These are phyloP conservation scores for Monilinia polystroma DNA, from an alignment of 2,329 filamentous ascomycete genomes.

Conservation along the genomic window DNA sequence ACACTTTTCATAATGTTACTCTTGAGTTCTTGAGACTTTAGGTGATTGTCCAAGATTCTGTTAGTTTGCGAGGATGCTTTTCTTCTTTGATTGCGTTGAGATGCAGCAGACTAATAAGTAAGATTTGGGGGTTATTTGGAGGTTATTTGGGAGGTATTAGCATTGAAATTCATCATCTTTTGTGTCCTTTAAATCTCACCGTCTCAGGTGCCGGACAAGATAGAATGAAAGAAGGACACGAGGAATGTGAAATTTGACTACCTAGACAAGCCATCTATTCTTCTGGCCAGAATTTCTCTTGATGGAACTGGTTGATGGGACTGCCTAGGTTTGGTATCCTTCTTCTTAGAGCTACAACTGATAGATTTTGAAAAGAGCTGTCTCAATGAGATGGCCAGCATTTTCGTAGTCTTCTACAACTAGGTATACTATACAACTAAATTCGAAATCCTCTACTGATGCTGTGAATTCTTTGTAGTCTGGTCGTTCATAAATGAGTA, in stretches of 20 bases:
- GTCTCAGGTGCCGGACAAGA: neutral
- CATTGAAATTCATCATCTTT: neutral
- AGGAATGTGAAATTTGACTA: neutral
- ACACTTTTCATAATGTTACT: neutral
- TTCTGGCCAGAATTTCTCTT: neutral
- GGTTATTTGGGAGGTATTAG: neutral
- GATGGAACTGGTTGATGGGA: neutral
- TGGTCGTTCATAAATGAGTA: no score
- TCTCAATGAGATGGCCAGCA: no score
- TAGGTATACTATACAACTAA: no score
- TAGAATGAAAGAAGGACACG: neutral
- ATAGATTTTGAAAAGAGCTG: no score
- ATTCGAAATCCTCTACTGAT: no score
- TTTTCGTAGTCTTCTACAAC: no score
- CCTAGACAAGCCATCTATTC: neutral
- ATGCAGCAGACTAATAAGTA: neutral
- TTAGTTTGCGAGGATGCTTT: neutral
- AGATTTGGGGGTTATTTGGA: neutral
- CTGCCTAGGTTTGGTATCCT: neutral
- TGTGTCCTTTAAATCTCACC: neutral
- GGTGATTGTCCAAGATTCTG: neutral
- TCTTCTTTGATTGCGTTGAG: neutral
- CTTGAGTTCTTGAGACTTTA: neutral
- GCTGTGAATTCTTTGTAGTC: no score
- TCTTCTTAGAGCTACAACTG: neutral